Evolutionary conservation across 768 basidiomycete genomes (phyloP).

Genomic region (Leccinum fibrillosum): DNA sequence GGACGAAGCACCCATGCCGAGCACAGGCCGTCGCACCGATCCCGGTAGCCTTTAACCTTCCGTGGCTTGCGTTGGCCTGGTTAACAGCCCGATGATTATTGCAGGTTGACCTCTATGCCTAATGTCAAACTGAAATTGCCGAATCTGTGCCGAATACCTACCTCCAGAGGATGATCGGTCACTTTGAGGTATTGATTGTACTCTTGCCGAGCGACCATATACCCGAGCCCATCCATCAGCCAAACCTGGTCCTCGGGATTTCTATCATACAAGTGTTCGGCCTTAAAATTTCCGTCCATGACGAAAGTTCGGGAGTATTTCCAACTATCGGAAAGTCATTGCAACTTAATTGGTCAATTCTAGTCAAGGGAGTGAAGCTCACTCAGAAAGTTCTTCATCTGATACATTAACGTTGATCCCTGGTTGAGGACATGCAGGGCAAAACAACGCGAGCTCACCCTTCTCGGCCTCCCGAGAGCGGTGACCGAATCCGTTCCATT

Average conservation of each 20-base stretch:
- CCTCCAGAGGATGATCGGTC: background rate
- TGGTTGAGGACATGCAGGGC: conserved; percentile 28
- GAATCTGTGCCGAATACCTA: background rate
- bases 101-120: background rate
- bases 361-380: too few species aligned
- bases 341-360: too few species aligned
- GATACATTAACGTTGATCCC: background rate
- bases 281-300: background rate
- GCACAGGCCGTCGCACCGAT: background rate
- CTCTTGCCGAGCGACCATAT: background rate
- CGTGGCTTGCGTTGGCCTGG: background rate
- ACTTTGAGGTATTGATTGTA: background rate
- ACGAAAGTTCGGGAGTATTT: background rate
- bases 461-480: background rate
- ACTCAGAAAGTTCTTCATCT: background rate
- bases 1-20: conserved; percentile 16
- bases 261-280: background rate
- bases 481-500: conserved; percentile 15
- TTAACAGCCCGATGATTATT: background rate
- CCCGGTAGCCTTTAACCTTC: background rate
- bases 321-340: background rate
- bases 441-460: conserved; percentile 6
- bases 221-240: background rate
- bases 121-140: background rate
- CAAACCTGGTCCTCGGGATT: background rate